Conservation (phyloP, 2,329 filamentous ascomycete species). For the Cladosporium sp. region DNA sequence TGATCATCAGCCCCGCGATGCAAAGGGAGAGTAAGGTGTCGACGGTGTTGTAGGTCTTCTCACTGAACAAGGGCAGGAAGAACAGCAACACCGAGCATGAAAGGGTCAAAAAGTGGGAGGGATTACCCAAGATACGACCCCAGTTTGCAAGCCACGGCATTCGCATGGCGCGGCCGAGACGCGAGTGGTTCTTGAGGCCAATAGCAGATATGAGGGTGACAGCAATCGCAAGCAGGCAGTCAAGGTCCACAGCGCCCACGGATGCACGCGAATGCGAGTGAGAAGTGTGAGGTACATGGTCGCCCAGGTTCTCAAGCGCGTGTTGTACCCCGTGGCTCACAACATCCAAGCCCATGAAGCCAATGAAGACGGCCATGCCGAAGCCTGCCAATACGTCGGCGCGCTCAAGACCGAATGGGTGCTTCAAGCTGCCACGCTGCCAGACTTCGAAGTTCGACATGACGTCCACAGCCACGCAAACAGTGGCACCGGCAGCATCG, state of each 20-base stretch:
- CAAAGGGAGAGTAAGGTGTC: conserved; percentile 75
- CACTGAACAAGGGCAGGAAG: conserved; percentile 71
- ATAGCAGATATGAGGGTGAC: conserved; percentile 83
- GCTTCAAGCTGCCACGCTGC: conserved; percentile 84
- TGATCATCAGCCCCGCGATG: conserved; percentile 83
- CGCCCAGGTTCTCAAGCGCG: conserved; percentile 67
- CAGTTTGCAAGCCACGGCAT: conserved; percentile 75
- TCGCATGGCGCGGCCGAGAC: conserved; percentile 86
- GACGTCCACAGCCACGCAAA: conserved; percentile 89
- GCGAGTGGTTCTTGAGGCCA: conserved; percentile 79
- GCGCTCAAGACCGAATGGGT: conserved; percentile 84
- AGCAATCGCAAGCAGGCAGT: conserved; percentile 72
- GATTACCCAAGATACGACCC: conserved; percentile 84
- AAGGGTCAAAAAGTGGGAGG: conserved; percentile 88
- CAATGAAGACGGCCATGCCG: conserved; percentile 87
- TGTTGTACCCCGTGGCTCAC: conserved; percentile 92
- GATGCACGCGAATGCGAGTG: conserved; percentile 57
- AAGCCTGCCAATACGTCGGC: conserved; percentile 93
- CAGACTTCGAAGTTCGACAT: conserved; percentile 96
- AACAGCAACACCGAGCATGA: conserved; percentile 77
- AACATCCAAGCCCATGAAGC: conserved; percentile 96
- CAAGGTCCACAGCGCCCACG: conserved; percentile 71
- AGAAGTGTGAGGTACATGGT: conserved; percentile 60
- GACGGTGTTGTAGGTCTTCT: conserved; percentile 74
- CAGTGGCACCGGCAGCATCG: conserved; percentile 83